These are phyloP conservation scores for Verticillium zaregamsianum DNA, from an alignment of 2,329 filamentous ascomycete species.

Conservation along the genomic window DNA sequence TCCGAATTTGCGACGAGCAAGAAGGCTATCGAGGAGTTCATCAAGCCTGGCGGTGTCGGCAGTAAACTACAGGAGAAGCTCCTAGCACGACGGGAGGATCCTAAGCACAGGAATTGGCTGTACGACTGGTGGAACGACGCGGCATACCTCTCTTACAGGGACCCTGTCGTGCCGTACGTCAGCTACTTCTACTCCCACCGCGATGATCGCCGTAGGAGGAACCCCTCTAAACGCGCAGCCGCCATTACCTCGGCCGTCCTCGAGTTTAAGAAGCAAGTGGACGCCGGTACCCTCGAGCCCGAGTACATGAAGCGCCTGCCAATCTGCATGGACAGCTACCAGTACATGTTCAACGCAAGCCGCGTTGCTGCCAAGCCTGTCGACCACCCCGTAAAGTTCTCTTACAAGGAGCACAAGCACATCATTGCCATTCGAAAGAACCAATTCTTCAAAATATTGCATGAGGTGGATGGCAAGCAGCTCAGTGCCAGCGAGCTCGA, in stretches of 20 bases:
- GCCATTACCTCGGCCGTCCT: conserved; percentile 81
- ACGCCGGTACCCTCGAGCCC: conserved; percentile 77
- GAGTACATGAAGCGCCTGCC: conserved; percentile 99
- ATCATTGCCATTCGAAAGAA: conserved; percentile 91
- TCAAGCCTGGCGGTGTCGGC: conserved; percentile 80
- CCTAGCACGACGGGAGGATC: conserved; percentile 71
- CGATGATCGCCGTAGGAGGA: conserved; percentile 81
- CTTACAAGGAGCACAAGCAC: conserved; percentile 72
- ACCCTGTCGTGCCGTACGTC: conserved; percentile 95
- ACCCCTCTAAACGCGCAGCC: conserved; percentile 89
- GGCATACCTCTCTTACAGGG: conserved; percentile 88
- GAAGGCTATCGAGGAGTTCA: conserved; percentile 82
- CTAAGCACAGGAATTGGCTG: conserved; percentile 87
- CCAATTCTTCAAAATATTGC: conserved; percentile 89
- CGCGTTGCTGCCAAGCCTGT: conserved; percentile 78
- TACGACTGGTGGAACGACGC: conserved; percentile 98
- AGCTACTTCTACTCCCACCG: conserved; percentile 99
- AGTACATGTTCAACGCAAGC: conserved; percentile 98
- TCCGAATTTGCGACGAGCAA: conserved; percentile 69
- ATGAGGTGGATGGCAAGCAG: conserved; percentile 77
- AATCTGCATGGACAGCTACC: conserved; percentile 96
- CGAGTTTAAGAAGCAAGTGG: conserved; percentile 93
- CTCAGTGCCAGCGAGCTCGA: conserved; percentile 88
- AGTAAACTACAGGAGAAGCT: conserved; percentile 85
- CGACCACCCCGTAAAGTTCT: conserved; percentile 81